Base-by-base conservation (phyloP, 306 rosid species). In the Quillaja saponaria region DNA sequence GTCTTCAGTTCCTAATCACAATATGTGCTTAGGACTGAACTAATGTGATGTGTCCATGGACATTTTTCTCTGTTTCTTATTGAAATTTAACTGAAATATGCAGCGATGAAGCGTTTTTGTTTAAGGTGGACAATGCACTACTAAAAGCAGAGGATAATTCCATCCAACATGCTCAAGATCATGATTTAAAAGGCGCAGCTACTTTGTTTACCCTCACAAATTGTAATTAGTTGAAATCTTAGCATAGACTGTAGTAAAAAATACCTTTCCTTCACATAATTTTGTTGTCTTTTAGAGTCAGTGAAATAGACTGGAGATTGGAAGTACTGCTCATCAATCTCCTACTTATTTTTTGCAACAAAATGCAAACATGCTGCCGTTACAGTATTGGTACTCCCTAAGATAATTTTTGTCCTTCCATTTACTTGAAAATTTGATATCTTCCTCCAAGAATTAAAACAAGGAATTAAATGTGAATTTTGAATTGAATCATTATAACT, bases 181-280 rank as follows among this genome's bases (percentile, higher is more conserved):
- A 80, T 65, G 89, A 84, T 64, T 69, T 84, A 38, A 82, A 80
- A 78, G 84, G 94, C 46, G 91, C 88, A 46, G 87, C 84, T 60
- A 80, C 81, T 65, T 67, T 81, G 68, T 83, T 88, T 58, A 72
- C 80, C 35, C 87, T 85, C 71, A 78, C 87, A 81, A 75, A 82
- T 49, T 83, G 77, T 68, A 76, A 58, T n/a, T 35, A 72, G 74
- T 55, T 78, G 73, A 75, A 14, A 15, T 48, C 20, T 61, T 68
- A 77, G 64, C 59, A 67, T 66, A 57, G 66, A 70, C 20, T 59
- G 55, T 57, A 66, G 66, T 59, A 69, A 37, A 65, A 69, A 37
- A 65, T 46, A 15, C 31, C 4, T 25, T 25, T 4, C 3, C 42
- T 61, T 18, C 10, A 37, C 17, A 49, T 51, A 25, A 52, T 52